These are phyloP conservation scores for Apiotrichum sp. DNA, from an alignment of 1,284 basidiomycete species.

Conservation along the genomic window DNA sequence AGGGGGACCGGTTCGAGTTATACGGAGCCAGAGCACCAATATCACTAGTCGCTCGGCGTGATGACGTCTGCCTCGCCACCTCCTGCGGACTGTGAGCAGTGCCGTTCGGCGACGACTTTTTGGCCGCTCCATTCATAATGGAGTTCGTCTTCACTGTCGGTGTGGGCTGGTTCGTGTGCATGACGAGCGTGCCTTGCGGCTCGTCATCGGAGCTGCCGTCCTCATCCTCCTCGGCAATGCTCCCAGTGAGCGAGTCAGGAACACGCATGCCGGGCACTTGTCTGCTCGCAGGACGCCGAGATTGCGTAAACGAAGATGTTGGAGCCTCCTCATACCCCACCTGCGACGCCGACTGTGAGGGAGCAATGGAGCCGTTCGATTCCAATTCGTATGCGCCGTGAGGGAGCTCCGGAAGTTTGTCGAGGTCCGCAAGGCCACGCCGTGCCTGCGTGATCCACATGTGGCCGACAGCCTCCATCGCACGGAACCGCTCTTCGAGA, in stretches of 20 bases:
- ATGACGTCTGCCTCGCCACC: slow-evolving; percentile 1
- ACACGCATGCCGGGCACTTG: slow-evolving; percentile 13
- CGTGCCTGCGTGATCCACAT: slow-evolving; percentile 47
- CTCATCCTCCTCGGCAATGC: slow-evolving; percentile 45
- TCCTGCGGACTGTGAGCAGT: not conserved
- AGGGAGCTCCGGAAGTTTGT: slow-evolving; percentile 28
- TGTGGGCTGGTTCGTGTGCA: slow-evolving; percentile 35
- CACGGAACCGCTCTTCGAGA: slow-evolving; percentile 44
- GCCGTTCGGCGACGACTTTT: not conserved
- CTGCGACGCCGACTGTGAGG: slow-evolving; percentile 47
- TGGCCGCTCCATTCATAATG: not conserved
- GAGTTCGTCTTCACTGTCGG: not conserved
- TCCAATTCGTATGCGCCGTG: slow-evolving; percentile 44
- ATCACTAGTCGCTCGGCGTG: slow-evolving; percentile 36
- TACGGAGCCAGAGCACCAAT: slow-evolving; percentile 23
- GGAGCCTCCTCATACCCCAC: slow-evolving; percentile 35
- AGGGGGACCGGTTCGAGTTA: slow-evolving; percentile 6
- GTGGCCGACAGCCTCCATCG: slow-evolving; percentile 45
- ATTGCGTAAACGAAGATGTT: not conserved
- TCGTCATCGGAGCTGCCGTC: slow-evolving; percentile 40
- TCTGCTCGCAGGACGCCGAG: not conserved
- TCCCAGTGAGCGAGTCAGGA: slow-evolving; percentile 38
- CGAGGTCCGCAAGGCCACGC: slow-evolving; percentile 41
- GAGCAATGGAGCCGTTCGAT: slow-evolving; percentile 47
- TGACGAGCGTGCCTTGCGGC: slow-evolving; percentile 28